Evolutionary conservation across 768 basidiomycete genomes (phyloP), one percentile per base, ranked within the genome.

Genomic region (Coprinopsis marcescibilis): DNA sequence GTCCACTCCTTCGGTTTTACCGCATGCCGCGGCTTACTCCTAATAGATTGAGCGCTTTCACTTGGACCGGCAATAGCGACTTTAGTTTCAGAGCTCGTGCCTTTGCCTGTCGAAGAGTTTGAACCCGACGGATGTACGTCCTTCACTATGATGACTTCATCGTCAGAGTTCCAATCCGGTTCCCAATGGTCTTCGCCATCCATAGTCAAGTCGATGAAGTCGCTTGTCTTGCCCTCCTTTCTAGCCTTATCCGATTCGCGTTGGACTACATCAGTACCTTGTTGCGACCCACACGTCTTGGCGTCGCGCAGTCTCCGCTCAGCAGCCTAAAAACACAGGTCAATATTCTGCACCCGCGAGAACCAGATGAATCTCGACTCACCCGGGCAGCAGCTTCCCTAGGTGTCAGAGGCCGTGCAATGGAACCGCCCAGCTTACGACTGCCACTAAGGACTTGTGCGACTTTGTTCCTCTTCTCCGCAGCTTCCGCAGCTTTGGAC

Each of bases 261-360:
- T 52, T 78, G 62, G 1, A 79, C 81, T 12, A 67, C 39, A 8
- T 45, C 48, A 12, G 33, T 7, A 41, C 51, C 51, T n/a, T 66
- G 64, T 1, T 81, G 84, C 8, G 76, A 81, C 2, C 73, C 86
- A 52, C 94, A 97, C 0, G 75, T 63, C 57, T 82, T 82, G 55
- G 86, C 84, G 56, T 96, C 92, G 10, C 68, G 65, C 11, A 72
- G 68, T 52, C 94, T 70, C 46, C 85, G 74, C 57, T 94, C 91
- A 0, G 94, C 94, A 40, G 94, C 94, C 92, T 96, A 56, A 11
- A 44, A 32, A 37, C 32, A 17, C 26, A 27, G 19, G 14, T n/a
- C 26, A 21, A 23, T 6, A 39, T 33, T 30, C 15, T 34, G n/a
- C 24, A 30, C 50, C 36, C 47, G 33, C 46, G 44, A 46, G 23